phyloP scores from a whole-genome alignment of 1,139 yeast genomes.

The Schwanniomyces etchellsii region DNA sequence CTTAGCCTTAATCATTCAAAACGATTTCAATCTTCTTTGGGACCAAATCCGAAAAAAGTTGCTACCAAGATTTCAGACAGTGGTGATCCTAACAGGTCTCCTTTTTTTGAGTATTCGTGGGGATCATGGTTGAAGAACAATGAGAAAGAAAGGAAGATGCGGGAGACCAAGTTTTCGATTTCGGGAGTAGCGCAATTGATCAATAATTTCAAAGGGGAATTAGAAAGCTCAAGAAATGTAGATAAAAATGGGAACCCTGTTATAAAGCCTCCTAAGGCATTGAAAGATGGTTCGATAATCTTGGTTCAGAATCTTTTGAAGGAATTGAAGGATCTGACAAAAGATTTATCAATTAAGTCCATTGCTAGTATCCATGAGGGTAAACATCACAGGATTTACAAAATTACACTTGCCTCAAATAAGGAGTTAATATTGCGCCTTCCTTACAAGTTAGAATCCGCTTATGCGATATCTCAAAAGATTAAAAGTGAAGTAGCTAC shows the following conservation, averaged over 20 bases:
- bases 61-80: constrained; percentile 54
- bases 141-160: constrained; percentile 59
- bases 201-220: constrained; percentile 29
- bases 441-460: constrained; percentile 72
- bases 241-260: constrained; percentile 20
- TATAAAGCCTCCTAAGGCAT: constrained; percentile 28
- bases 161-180: constrained; percentile 79
- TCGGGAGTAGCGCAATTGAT: constrained; percentile 61
- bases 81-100: constrained; percentile 63
- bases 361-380: constrained; percentile 90
- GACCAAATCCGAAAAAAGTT: constrained; percentile 27
- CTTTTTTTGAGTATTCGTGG: constrained; percentile 86
- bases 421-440: constrained; percentile 70
- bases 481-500: constrained; percentile 92
- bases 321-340: constrained; percentile 34
- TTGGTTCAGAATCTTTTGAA: constrained; percentile 41
- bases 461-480: constrained; percentile 57
- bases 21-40: constrained; percentile 10
- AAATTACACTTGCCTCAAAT: constrained; percentile 57
- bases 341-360: constrained; percentile 52
- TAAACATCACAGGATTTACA: constrained; percentile 83
- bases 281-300: constrained; percentile 36
- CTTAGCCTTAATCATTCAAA: no score
- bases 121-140: constrained; percentile 91
- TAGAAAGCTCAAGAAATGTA: constrained; percentile 14